Evolutionary conservation across 805 yeast genomes (phyloP).

Genomic region (Middelhovenomyces tepae): DNA sequence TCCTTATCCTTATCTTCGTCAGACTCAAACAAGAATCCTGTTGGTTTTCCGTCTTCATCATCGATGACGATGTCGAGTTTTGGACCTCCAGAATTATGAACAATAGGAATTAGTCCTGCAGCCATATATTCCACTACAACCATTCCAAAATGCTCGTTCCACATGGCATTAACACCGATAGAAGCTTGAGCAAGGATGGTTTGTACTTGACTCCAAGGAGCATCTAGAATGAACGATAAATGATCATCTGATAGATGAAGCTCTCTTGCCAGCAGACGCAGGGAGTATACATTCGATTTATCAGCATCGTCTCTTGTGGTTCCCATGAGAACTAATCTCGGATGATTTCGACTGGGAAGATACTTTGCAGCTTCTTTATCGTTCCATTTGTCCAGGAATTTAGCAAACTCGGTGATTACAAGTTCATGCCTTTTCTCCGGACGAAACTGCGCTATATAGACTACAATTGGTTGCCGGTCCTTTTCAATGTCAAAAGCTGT

Average conservation of each 20-base stretch:
- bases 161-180: constrained; percentile 91
- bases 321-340: constrained; percentile 70
- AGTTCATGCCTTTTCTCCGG: constrained; percentile 88
- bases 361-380: constrained; percentile 16
- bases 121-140: constrained; percentile 91
- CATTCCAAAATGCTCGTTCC: constrained; percentile 99
- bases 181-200: constrained; percentile 45
- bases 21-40: constrained; percentile 77
- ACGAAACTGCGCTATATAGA: constrained; percentile 84
- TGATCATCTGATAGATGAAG: constrained; percentile 33
- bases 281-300: constrained; percentile 42
- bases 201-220: constrained; percentile 57
- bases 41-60: background rate
- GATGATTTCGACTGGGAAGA: constrained; percentile 22
- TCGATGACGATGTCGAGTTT: constrained; percentile 63
- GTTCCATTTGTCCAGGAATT: constrained; percentile 34
- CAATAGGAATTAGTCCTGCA: constrained; percentile 78
- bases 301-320: constrained; percentile 70
- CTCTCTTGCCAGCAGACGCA: constrained; percentile 38
- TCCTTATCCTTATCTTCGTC: constrained; percentile 60
- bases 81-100: constrained; percentile 96
- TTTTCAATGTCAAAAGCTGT: constrained; percentile 21
- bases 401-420: constrained; percentile 53
- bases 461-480: constrained; percentile 25
- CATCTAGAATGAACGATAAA: constrained; percentile 58